These are phyloP conservation scores for Flammula alnicola DNA, from an alignment of 1,284 basidiomycete genomes.

Conservation along the genomic window DNA sequence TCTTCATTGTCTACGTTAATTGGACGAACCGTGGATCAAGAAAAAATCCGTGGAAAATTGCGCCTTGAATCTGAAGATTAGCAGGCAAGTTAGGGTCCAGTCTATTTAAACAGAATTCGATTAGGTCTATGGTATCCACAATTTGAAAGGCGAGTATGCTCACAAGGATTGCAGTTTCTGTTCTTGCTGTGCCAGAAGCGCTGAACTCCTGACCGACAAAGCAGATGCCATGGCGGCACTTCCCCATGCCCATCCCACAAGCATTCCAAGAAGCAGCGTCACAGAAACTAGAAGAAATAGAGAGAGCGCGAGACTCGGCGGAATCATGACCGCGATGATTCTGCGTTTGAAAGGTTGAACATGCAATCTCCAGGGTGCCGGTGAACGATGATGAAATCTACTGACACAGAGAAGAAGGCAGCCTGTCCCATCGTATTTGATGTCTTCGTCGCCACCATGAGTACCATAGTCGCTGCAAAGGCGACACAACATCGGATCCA, in stretches of 20 bases:
- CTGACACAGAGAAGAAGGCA: slow-evolving; percentile 43
- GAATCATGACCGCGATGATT: slow-evolving; percentile 40
- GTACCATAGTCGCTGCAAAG: slow-evolving; percentile 33
- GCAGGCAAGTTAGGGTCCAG: slow-evolving; percentile 51
- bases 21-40: slow-evolving; percentile 54
- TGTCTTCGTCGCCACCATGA: slow-evolving; percentile 36
- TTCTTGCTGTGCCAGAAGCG: slow-evolving; percentile 51
- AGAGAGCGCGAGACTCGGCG: slow-evolving; percentile 41
- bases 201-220: slow-evolving; percentile 56
- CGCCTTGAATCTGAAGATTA: slow-evolving; percentile 49
- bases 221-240: slow-evolving; percentile 74
- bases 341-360: slow-evolving; percentile 27
- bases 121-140: neutral
- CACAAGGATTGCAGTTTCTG: slow-evolving; percentile 45
- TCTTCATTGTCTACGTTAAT: neutral
- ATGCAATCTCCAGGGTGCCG: too few relatives aligned
- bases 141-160: slow-evolving; percentile 5
- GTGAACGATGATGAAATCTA: too few relatives aligned
- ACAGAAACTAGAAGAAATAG: slow-evolving; percentile 36
- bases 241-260: slow-evolving; percentile 79
- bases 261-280: slow-evolving; percentile 49
- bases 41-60: slow-evolving; percentile 69
- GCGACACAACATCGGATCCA: slow-evolving; percentile 42
- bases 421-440: slow-evolving; percentile 41
- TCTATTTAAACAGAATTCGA: slow-evolving; percentile 30